Evolutionary conservation across 495 filamentous ascomycete genomes (phyloP).

Genomic region (Annulohypoxylon moriforme): DNA sequence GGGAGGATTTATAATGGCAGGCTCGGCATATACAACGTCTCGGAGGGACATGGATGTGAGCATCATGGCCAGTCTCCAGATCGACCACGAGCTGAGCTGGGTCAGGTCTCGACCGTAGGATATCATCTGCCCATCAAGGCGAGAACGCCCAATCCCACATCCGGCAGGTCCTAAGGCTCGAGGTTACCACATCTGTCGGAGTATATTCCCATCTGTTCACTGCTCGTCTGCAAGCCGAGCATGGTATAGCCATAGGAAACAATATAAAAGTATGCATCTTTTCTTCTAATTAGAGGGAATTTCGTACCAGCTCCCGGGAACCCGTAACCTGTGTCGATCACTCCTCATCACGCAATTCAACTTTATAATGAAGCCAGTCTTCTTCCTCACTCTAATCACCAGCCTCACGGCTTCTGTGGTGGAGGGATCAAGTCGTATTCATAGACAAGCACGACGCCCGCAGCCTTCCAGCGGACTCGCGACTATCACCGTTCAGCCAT

Average conservation of each 20-base stretch:
- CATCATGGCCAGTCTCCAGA: slow-evolving; percentile 34
- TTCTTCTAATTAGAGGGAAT: slow-evolving; percentile 22
- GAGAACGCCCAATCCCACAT: slow-evolving; percentile 39
- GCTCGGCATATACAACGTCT: slow-evolving; percentile 33
- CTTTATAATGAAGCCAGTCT: slow-evolving; percentile 51
- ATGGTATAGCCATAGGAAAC: slow-evolving; percentile 5
- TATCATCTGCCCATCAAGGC: slow-evolving; percentile 34
- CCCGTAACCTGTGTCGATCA: slow-evolving; percentile 33
- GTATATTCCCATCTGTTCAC: slow-evolving; percentile 18
- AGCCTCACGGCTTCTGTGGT: slow-evolving; percentile 45
- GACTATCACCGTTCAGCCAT: slow-evolving; percentile 34
- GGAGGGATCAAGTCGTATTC: slow-evolving; percentile 13
- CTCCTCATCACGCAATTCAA: slow-evolving; percentile 31
- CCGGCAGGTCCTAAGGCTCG: slow-evolving; percentile 41
- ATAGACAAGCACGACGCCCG: slow-evolving; percentile 35
- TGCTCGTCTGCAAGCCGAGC: slow-evolving; percentile 27
- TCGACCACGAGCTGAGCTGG: slow-evolving; percentile 34
- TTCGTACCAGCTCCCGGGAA: slow-evolving; percentile 32
- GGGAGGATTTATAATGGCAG: slow-evolving; percentile 26
- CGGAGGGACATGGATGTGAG: slow-evolving; percentile 8
- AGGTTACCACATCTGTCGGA: slow-evolving; percentile 26
- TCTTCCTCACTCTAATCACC: slow-evolving; percentile 47
- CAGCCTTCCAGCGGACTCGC: slow-evolving; percentile 32
- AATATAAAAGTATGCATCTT: slow-evolving; percentile 35
- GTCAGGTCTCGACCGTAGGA: slow-evolving; percentile 36